Evolutionary conservation across 2,329 filamentous ascomycete genomes (phyloP), one percentile per base, ranked within the genome.

Genomic region (Pyricularia pennisetigena): DNA sequence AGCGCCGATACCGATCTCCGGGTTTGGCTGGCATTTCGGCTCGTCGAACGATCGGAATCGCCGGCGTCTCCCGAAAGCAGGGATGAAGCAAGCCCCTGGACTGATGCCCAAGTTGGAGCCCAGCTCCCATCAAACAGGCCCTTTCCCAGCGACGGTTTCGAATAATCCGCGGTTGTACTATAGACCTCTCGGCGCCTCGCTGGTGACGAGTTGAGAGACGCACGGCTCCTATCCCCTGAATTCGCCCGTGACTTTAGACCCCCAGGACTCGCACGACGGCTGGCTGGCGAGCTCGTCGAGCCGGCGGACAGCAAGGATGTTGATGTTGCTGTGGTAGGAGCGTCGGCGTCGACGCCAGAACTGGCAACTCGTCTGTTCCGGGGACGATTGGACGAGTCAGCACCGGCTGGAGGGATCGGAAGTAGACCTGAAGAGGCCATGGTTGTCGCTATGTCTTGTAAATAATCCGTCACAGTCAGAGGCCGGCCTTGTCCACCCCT

Each of bases 101-200:
- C 81, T 5, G 84, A 85, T 3, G 82, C 78, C 85, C 85, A 87
- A 72, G 80, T 82, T 35, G 84, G 81, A 1, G 81, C 76, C 79
- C 83, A 85, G 26, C 69, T 35, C 2, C 83, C 81, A 68, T 82
- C 83, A 10, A 86, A 75, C 64, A 86, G 77, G 30, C 80, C 78
- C 65, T 78, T 75, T 61, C 78, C 79, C 63, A 78, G 5, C 24
- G 66, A 76, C 8, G 73, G 70, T 57, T 68, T 72, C 63, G 71
- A 70, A 26, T 68, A 41, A 35, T 70, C 69, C 9, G 41, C 61
- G 64, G 65, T 8, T 70, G 24, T 26, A 28, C 24, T 16, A 7
- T 62, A 28, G 8, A 14, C 49, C 49, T 26, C 65, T 67, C 23
- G 68, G 68, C 5, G 70, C 62, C 54, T 54, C 35, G 29, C 49